Evolutionary conservation across 2,329 filamentous ascomycete genomes (phyloP).

Genomic region (Fusarium brevicatenulatum): DNA sequence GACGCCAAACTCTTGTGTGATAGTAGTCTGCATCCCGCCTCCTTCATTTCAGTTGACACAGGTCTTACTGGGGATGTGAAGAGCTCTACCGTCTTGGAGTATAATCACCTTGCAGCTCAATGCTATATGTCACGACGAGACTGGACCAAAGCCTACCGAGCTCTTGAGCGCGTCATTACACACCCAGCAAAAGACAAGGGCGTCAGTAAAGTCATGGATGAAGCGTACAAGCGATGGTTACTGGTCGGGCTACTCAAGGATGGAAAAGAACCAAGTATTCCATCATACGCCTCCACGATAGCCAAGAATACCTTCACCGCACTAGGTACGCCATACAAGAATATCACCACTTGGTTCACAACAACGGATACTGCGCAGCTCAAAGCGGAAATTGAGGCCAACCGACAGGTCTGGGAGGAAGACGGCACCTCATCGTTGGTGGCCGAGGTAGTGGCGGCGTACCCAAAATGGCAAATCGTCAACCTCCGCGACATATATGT

Average conservation of each 20-base stretch:
- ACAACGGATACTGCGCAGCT: conserved; percentile 64
- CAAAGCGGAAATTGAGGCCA: conserved; percentile 70
- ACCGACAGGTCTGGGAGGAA: conserved; percentile 67
- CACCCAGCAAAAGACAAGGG: conserved; percentile 71
- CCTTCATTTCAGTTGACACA: conserved; percentile 69
- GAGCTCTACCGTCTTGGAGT: conserved; percentile 68
- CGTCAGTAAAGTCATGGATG: conserved; percentile 81
- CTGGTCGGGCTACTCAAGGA: conserved; percentile 77
- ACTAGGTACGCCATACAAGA: conserved; percentile 75
- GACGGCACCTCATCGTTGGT: conserved; percentile 81
- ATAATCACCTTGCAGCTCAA: conserved; percentile 72
- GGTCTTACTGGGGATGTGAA: conserved; percentile 67
- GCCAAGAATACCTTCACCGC: conserved; percentile 67
- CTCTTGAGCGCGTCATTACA: conserved; percentile 72
- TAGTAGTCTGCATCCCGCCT: conserved; percentile 54
- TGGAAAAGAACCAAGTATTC: conserved; percentile 67
- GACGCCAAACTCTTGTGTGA: conserved; percentile 58
- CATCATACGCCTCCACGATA: conserved; percentile 63
- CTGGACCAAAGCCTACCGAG: conserved; percentile 71
- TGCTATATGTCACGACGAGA: conserved; percentile 69
- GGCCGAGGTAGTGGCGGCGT: conserved; percentile 73
- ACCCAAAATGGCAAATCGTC: conserved; percentile 79
- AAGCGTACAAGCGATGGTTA: conserved; percentile 93
- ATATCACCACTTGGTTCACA: conserved; percentile 75
- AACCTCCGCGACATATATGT: conserved; percentile 78